Percentiles rank a stretch among this genome's conserved stretches.
These are phyloP conservation scores for Phaeosphaeriaceae sp. DNA, from an alignment of 2,329 filamentous ascomycete genomes.

Conservation along the genomic window DNA sequence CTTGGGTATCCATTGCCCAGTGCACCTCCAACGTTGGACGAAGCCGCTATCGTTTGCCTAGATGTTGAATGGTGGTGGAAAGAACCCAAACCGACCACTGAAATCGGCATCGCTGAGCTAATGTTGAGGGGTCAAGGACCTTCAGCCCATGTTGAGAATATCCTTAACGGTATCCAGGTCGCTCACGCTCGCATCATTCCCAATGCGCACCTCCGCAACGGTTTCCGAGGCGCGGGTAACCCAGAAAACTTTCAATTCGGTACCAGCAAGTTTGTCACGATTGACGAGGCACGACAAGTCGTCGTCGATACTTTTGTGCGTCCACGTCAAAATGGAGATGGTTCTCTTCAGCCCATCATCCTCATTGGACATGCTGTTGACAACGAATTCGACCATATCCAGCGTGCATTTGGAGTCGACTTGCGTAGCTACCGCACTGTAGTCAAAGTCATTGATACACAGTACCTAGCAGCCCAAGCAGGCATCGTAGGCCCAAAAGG, in stretches of 20 bases:
- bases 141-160: slow-evolving; percentile 11
- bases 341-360: slow-evolving; percentile 22
- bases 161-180: slow-evolving; percentile 11
- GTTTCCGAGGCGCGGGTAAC: slow-evolving; percentile 16
- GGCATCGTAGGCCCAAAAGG: slow-evolving; percentile 10
- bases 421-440: slow-evolving; percentile 15
- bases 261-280: slow-evolving; percentile 15
- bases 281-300: slow-evolving; percentile 8
- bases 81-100: slow-evolving; percentile 19
- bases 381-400: slow-evolving; percentile 18
- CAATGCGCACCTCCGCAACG: slow-evolving; percentile 19
- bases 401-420: slow-evolving; percentile 14
- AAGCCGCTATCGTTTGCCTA: slow-evolving; percentile 14
- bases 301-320: slow-evolving; percentile 15
- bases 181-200: slow-evolving; percentile 19
- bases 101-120: slow-evolving; percentile 24
- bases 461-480: slow-evolving; percentile 15
- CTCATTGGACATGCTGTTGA: slow-evolving; percentile 21
- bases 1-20: slow-evolving; percentile 4
- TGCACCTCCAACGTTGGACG: slow-evolving; percentile 1
- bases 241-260: slow-evolving; percentile 23
- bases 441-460: slow-evolving; percentile 26
- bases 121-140: slow-evolving; percentile 2
- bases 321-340: background rate
- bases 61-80: slow-evolving; percentile 26